Percentiles rank a stretch among this genome's conserved stretches.
Evolutionary conservation across 495 filamentous ascomycete genomes (phyloP).

Genomic region (Aspergillus affinis): DNA sequence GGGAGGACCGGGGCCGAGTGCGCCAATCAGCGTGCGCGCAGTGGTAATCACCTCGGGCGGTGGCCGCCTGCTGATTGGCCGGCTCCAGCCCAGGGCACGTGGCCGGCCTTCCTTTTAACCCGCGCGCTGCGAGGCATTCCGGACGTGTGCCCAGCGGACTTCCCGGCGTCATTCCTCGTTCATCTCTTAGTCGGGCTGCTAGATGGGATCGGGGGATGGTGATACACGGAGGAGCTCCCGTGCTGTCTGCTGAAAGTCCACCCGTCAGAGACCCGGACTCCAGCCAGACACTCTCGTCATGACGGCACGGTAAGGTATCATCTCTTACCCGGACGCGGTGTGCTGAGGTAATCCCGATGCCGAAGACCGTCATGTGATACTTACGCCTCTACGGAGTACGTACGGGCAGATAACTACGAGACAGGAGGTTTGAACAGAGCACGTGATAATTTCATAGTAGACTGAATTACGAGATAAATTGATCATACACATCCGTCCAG

Average conservation of each 20-base stretch:
- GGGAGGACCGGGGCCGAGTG: conserved; percentile 32
- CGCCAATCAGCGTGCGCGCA: conserved; percentile 33
- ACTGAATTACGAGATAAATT: conserved; percentile 19
- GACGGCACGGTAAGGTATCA: too few species aligned
- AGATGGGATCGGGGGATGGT: too few species aligned
- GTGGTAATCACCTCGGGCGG: conserved; percentile 40
- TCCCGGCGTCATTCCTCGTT: too few species aligned
- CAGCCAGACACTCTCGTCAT: too few species aligned
- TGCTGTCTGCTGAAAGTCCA: too few species aligned
- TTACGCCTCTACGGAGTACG: too few species aligned
- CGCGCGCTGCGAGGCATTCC: conserved; percentile 18
- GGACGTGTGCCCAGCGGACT: neutral
- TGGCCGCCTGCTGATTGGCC: conserved; percentile 32
- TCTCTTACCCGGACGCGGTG: neutral
- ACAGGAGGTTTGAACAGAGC: neutral
- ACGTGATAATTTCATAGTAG: conserved; percentile 10
- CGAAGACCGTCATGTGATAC: conserved; percentile 17
- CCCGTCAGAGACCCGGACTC: too few species aligned
- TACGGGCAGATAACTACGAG: too few species aligned
- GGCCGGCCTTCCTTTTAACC: conserved; percentile 32
- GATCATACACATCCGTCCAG: conserved; percentile 28
- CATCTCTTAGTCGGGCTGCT: too few species aligned
- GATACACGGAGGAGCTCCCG: too few species aligned
- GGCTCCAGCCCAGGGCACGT: conserved; percentile 26
- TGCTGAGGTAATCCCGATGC: conserved; percentile 8